phyloP scores from a whole-genome alignment of 108 stramenopile species.

The Discostella stelligeroides region DNA sequence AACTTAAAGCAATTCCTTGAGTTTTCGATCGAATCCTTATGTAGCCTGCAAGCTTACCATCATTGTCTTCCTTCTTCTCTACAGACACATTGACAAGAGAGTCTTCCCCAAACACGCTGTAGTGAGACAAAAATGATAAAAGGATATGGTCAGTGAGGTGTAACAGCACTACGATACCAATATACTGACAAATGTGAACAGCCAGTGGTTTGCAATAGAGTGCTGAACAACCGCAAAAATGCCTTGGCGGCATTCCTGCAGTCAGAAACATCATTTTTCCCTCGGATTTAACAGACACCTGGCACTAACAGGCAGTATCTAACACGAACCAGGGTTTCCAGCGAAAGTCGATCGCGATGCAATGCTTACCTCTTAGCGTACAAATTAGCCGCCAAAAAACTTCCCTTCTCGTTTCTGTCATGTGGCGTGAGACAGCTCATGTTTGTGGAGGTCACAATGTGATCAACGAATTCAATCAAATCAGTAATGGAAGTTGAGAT shows the following conservation, averaged over 20 bases:
- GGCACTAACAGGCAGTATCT: slow-evolving; percentile 63
- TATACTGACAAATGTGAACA: slow-evolving; percentile 29
- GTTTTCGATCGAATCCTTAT: slow-evolving; percentile 99
- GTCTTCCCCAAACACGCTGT: slow-evolving; percentile 97
- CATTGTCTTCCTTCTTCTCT: slow-evolving; percentile 97
- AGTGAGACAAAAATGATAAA: slow-evolving; percentile 15
- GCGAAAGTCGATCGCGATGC: not conserved
- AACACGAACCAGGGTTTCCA: slow-evolving; percentile 82
- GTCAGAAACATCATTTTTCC: slow-evolving; percentile 41
- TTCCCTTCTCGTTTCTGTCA: slow-evolving; percentile 67
- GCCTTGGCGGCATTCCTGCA: slow-evolving; percentile 76
- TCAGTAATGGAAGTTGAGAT: slow-evolving; percentile 90
- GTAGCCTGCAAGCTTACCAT: slow-evolving; percentile 96
- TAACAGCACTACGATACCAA: slow-evolving; percentile 64
- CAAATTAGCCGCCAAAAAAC: slow-evolving; percentile 98
- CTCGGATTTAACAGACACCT: slow-evolving; percentile 79
- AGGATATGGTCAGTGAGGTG: slow-evolving; percentile 49
- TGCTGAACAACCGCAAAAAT: slow-evolving; percentile 49
- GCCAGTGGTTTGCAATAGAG: slow-evolving; percentile 56
- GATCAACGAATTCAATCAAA: slow-evolving; percentile 91
- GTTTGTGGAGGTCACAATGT: slow-evolving; percentile 96
- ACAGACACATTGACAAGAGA: slow-evolving; percentile 98
- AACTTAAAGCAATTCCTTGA: slow-evolving; percentile 98
- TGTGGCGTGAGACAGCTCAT: slow-evolving; percentile 96
- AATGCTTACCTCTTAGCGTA: slow-evolving; percentile 91